phyloP scores from a whole-genome alignment of 352 stramenopile species.

The Phytophthora hybrid region DNA sequence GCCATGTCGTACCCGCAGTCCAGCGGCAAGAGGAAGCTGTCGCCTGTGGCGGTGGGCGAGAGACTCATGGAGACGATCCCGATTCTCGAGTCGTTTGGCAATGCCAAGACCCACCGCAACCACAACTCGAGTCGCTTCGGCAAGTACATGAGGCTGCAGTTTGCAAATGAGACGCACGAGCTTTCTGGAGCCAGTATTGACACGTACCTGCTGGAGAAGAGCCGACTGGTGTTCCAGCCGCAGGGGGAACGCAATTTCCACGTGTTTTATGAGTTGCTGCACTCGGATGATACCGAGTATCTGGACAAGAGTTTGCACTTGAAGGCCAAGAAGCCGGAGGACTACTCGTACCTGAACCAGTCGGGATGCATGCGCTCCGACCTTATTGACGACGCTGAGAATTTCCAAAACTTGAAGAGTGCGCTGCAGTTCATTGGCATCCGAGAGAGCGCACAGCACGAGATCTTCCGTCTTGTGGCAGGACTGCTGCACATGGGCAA shows the following conservation, averaged over 20 bases:
- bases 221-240: slow-evolving; percentile 79
- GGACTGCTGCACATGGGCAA: slow-evolving; percentile 85
- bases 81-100: slow-evolving; percentile 92
- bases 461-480: slow-evolving; percentile 81
- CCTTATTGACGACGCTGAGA: slow-evolving; percentile 72
- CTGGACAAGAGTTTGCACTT: slow-evolving; percentile 62
- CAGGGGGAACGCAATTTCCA: slow-evolving; percentile 88
- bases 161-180: slow-evolving; percentile 75
- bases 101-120: slow-evolving; percentile 91
- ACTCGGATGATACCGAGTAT: slow-evolving; percentile 63
- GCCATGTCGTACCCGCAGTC: slow-evolving; percentile 83
- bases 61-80: slow-evolving; percentile 91
- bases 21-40: slow-evolving; percentile 61
- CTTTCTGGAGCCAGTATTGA: slow-evolving; percentile 82
- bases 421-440: slow-evolving; percentile 83
- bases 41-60: slow-evolving; percentile 73
- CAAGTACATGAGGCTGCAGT: slow-evolving; percentile 93
- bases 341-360: slow-evolving; percentile 80
- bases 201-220: slow-evolving; percentile 87
- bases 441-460: slow-evolving; percentile 61
- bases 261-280: slow-evolving; percentile 87
- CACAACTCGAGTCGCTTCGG: slow-evolving; percentile 93
- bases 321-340: slow-evolving; percentile 62
- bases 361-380: slow-evolving; percentile 79
- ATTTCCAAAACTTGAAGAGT: slow-evolving; percentile 71